phyloP scores from a whole-genome alignment of 2,329 filamentous ascomycete genomes.

The Claviceps maximensis region DNA sequence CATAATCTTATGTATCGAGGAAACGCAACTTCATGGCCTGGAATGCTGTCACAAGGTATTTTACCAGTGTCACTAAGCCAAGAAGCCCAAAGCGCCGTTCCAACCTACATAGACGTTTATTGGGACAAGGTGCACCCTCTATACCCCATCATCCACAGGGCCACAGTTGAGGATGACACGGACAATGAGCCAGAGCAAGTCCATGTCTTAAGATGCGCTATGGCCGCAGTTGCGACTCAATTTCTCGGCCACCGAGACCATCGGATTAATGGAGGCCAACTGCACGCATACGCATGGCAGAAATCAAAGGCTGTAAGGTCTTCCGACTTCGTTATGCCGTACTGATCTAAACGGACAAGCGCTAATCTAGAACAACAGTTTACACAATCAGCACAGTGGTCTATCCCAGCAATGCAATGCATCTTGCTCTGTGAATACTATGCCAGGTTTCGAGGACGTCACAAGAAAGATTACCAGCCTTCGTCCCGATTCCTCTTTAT shows the following conservation, averaged over 20 bases:
- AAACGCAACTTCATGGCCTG: slow-evolving; percentile 28
- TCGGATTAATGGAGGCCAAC: slow-evolving; percentile 33
- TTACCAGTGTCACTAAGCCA: slow-evolving; percentile 23
- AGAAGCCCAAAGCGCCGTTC: slow-evolving; percentile 29
- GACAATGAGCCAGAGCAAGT: slow-evolving; percentile 19
- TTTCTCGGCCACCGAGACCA: slow-evolving; percentile 34
- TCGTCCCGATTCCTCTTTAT: slow-evolving; percentile 37
- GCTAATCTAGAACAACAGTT: slow-evolving; percentile 21
- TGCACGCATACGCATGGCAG: slow-evolving; percentile 38
- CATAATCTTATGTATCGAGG: slow-evolving; percentile 24
- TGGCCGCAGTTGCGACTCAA: slow-evolving; percentile 45
- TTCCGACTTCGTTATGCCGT: neutral
- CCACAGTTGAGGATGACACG: slow-evolving; percentile 26
- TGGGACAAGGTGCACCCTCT: slow-evolving; percentile 37
- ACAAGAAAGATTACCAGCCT: slow-evolving; percentile 29
- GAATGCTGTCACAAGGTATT: slow-evolving; percentile 15
- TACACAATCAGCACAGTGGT: slow-evolving; percentile 24
- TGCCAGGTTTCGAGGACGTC: slow-evolving; percentile 39
- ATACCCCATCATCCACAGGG: slow-evolving; percentile 38
- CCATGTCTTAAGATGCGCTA: slow-evolving; percentile 36
- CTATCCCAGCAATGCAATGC: slow-evolving; percentile 37
- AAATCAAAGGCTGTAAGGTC: slow-evolving; percentile 36
- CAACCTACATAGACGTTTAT: slow-evolving; percentile 38
- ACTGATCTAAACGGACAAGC: neutral
- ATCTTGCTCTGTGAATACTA: slow-evolving; percentile 43